phyloP scores from a whole-genome alignment of 164 flowering plant species.

The Tinospora cordifolia region DNA sequence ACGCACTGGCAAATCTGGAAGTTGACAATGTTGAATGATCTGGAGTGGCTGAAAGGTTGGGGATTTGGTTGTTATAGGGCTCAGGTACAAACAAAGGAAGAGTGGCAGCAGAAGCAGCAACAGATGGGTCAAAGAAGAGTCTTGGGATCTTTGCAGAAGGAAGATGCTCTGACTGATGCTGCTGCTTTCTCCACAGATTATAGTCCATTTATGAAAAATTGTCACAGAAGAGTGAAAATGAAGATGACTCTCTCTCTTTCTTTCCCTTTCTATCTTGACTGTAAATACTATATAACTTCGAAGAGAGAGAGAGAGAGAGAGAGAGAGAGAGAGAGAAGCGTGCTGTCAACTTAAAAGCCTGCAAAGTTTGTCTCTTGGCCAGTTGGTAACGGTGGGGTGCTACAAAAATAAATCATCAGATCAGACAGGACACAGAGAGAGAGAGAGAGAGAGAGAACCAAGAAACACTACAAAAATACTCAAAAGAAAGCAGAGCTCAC shows the following conservation, averaged over 20 bases:
- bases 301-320: conserved; percentile 36
- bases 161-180: conserved; percentile 33
- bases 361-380: conserved; percentile 36
- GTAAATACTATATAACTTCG: conserved; percentile 12
- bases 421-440: conserved; percentile 43
- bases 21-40: conserved; percentile 33
- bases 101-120: conserved; percentile 49
- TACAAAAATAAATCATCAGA: conserved; percentile 42
- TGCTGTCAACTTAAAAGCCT: conserved; percentile 17
- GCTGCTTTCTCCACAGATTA: conserved; percentile 66
- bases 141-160: conserved; percentile 48
- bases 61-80: conserved; percentile 30
- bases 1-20: conserved; percentile 40
- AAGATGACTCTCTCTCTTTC: too few species aligned
- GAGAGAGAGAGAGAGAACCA: too few species aligned
- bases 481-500: too few species aligned
- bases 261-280: neutral
- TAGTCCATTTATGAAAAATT: conserved; percentile 47
- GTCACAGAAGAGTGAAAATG: conserved; percentile 4
- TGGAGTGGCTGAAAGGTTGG: conserved; percentile 35
- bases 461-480: neutral
- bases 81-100: conserved; percentile 65
- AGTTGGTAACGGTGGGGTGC: conserved; percentile 30
- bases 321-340: conserved; percentile 9
- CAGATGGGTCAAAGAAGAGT: conserved; percentile 32